Evolutionary conservation across 2,329 filamentous ascomycete genomes (phyloP).

Genomic region (Aspergillus carbonarius): DNA sequence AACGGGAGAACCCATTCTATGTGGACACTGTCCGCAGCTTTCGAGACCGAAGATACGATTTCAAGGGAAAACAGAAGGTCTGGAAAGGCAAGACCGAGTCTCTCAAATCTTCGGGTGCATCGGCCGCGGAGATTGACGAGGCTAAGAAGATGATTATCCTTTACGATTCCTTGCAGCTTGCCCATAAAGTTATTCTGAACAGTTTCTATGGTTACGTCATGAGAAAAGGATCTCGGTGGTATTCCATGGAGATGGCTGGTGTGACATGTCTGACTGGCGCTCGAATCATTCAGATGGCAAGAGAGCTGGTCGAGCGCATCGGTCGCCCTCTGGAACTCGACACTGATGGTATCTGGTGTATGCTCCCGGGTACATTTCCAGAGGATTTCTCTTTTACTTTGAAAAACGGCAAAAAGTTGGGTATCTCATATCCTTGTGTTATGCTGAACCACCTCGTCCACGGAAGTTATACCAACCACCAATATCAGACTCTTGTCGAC

Average conservation of each 20-base stretch:
- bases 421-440: constrained; percentile 97
- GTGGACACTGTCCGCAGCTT: constrained; percentile 95
- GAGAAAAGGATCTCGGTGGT: constrained; percentile 98
- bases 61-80: constrained; percentile 95
- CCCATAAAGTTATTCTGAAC: constrained; percentile 98
- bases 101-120: constrained; percentile 78
- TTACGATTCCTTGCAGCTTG: constrained; percentile 92
- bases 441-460: constrained; percentile 99
- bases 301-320: constrained; percentile 88
- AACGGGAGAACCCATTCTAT: constrained; percentile 97
- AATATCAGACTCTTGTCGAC: constrained; percentile 89
- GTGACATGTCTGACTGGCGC: constrained; percentile 96
- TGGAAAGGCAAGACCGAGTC: constrained; percentile 97
- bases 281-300: constrained; percentile 93
- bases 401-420: constrained; percentile 92
- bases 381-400: constrained; percentile 95
- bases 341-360: constrained; percentile 99
- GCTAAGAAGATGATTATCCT: constrained; percentile 99
- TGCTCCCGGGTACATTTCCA: constrained; percentile 91
- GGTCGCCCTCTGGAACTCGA: constrained; percentile 91
- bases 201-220: constrained; percentile 99
- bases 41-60: constrained; percentile 95
- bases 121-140: constrained; percentile 75
- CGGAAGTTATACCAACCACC: constrained; percentile 90
- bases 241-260: constrained; percentile 98